phyloP scores from a whole-genome alignment of 176 grass and related monocot species.

The Phoenix roebelenii region DNA sequence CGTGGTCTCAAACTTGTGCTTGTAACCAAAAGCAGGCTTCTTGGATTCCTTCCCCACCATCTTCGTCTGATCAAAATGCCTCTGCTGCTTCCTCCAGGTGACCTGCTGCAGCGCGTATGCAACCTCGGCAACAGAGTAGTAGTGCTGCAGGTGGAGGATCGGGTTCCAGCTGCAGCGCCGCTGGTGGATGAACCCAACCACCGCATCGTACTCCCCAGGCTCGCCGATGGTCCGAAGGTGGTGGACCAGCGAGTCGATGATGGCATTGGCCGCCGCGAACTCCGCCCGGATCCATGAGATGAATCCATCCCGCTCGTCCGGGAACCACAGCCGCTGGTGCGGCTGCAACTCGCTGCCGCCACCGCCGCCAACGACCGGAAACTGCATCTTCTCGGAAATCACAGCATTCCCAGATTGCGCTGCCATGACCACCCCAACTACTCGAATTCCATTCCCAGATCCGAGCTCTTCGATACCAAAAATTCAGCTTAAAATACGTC shows the following conservation, averaged over 20 bases:
- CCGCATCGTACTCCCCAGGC: conserved; percentile 64
- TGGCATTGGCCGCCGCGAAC: conserved; percentile 91
- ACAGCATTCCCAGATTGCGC: no score
- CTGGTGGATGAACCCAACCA: conserved; percentile 48
- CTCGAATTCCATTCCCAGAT: no score
- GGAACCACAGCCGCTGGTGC: conserved; percentile 20
- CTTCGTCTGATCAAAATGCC: conserved; percentile 11
- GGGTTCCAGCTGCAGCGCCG: conserved; percentile 71
- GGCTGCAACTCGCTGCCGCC: neutral
- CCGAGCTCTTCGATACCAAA: no score
- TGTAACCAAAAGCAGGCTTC: conserved; percentile 21
- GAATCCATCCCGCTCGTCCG: conserved; percentile 73
- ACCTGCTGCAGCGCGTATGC: conserved; percentile 62
- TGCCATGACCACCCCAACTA: no score
- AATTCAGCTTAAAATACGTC: no score
- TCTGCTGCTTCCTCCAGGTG: conserved; percentile 32
- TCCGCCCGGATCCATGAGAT: conserved; percentile 85
- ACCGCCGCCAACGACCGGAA: no score
- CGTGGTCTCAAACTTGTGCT: conserved; percentile 10
- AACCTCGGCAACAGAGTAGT: conserved; percentile 66
- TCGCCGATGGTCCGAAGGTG: conserved; percentile 56
- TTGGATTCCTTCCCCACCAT: conserved; percentile 14
- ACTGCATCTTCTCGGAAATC: no score
- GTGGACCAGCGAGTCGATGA: conserved; percentile 62
- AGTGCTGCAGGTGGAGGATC: conserved; percentile 91